Evolutionary conservation across 768 basidiomycete genomes (phyloP).

Genomic region (Termitomyces sp.): DNA sequence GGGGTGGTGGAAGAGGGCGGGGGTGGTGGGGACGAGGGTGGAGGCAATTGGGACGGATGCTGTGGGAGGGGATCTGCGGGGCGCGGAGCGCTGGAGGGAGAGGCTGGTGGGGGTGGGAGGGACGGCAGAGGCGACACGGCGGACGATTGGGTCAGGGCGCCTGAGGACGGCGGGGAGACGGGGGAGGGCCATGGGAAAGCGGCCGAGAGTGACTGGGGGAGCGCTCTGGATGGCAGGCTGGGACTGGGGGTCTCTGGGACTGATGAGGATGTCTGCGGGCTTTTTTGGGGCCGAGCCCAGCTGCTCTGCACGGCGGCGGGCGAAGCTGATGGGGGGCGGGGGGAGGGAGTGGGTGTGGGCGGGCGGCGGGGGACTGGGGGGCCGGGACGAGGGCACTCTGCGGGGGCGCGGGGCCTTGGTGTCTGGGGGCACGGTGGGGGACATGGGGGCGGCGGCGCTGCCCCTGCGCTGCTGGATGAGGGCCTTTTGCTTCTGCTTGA

Average conservation of each 20-base stretch:
- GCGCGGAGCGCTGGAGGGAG: slow-evolving; percentile 35
- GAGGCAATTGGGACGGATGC: slow-evolving; percentile 66
- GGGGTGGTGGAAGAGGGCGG: slow-evolving; percentile 58
- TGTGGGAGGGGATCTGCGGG: slow-evolving; percentile 45
- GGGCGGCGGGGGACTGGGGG: slow-evolving; percentile 19
- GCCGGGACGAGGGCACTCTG: slow-evolving; percentile 25
- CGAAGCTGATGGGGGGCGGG: slow-evolving; percentile 73
- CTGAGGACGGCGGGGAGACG: slow-evolving; percentile 51
- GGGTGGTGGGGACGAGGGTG: slow-evolving; percentile 63
- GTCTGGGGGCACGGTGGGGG: slow-evolving; percentile 21
- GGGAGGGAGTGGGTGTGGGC: slow-evolving; percentile 42
- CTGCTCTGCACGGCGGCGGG: slow-evolving; percentile 65
- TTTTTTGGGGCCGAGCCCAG: slow-evolving; percentile 58
- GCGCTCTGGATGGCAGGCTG: slow-evolving; percentile 74
- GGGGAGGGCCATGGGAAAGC: slow-evolving; percentile 61
- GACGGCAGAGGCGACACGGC: slow-evolving; percentile 53
- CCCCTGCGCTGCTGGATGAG: slow-evolving; percentile 67
- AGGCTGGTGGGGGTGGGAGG: slow-evolving; percentile 72
- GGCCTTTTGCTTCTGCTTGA: slow-evolving; percentile 70
- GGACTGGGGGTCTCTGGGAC: slow-evolving; percentile 55
- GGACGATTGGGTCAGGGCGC: slow-evolving; percentile 33
- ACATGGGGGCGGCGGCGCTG: slow-evolving; percentile 40
- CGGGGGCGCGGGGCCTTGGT: slow-evolving; percentile 25
- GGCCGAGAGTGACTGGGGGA: slow-evolving; percentile 52
- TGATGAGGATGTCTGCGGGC: slow-evolving; percentile 77